Base-by-base conservation (phyloP, 768 basidiomycete genomes). In the Boletellus sp. region DNA sequence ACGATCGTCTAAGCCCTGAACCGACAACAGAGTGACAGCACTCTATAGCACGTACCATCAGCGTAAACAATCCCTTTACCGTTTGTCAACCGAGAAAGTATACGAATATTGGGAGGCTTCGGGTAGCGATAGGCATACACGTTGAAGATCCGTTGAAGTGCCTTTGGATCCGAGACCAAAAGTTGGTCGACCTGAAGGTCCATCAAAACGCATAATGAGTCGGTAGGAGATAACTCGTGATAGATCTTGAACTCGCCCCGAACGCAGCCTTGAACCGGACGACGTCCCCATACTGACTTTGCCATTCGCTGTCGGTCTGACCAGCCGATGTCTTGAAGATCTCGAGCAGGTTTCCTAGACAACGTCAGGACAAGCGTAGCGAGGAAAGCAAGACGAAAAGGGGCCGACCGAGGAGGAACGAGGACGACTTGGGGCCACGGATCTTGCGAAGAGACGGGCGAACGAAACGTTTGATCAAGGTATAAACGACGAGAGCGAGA, bases 111-210 rank as follows among this genome's bases (percentile, higher is more conserved):
- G 20, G 24, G 50, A 22, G 52, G 70, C 50, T 76, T 79, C 19
- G 60, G 61, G 50, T 72, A 80, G 22, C 65, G 64, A 48, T 79
- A 76, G 2, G 74, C 17, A 13, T 13, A 28, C 1, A 26, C 74
- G 24, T 72, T 70, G 51, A 74, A 71, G 33, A 79, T 67, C 45
- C 57, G 57, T 37, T 63, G 67, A 3, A 71, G 41, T 2, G 77
- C 78, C 55, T 79, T 79, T 6, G 76, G 72, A 58, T 80, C 78
- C 6, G 74, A 63, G 4, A 79, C 55, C 31, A 78, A 57, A 16
- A 79, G 72, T 23, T 71, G 66, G 48, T 28, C 28, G 28, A 28
- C 28, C 28, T 28, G 28, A 8, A 28, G 28, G 11, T n/a, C 33
- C 23, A 36, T 46, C 24, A 19, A 19, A 17, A 31, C 3, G n/a